Percentiles rank a stretch among this genome's conserved stretches.
Evolutionary conservation across 148 eudicot species (phyloP).

Genomic region (Vaccinium corymbosum): DNA sequence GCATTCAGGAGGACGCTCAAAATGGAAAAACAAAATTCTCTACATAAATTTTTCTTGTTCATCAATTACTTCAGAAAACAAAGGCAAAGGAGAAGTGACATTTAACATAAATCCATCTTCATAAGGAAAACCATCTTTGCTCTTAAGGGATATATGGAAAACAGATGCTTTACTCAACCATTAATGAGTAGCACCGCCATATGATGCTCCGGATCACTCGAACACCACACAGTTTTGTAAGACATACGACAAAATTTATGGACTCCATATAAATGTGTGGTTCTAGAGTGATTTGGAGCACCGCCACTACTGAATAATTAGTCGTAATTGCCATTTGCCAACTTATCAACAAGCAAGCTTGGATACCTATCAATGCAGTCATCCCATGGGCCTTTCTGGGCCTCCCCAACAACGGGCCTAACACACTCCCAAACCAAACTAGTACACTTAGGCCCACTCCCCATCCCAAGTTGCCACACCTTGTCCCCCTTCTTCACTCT

Average conservation of each 20-base stretch:
- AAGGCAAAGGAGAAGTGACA: neutral
- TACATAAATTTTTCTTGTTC: no score
- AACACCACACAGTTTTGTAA: no score
- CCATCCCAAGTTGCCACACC: constrained; percentile 75
- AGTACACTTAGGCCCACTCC: constrained; percentile 67
- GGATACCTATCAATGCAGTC: constrained; percentile 48
- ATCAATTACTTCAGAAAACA: neutral
- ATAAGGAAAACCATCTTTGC: neutral
- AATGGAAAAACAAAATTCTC: neutral
- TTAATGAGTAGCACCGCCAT: neutral
- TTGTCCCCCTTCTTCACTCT: constrained; percentile 60
- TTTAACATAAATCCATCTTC: neutral
- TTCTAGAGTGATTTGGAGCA: no score
- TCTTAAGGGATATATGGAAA: neutral
- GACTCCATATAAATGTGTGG: no score
- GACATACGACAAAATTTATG: no score
- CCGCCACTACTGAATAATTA: neutral
- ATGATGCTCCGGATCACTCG: no score
- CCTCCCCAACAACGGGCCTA: constrained; percentile 58
- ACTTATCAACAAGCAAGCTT: constrained; percentile 3
- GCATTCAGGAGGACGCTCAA: neutral
- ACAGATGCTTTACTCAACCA: neutral
- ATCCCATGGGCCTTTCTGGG: constrained; percentile 69
- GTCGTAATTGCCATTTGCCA: neutral
- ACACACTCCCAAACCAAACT: constrained; percentile 68